Conservation (phyloP, 169 alveolate genomes). For the Plasmodium inui region DNA sequence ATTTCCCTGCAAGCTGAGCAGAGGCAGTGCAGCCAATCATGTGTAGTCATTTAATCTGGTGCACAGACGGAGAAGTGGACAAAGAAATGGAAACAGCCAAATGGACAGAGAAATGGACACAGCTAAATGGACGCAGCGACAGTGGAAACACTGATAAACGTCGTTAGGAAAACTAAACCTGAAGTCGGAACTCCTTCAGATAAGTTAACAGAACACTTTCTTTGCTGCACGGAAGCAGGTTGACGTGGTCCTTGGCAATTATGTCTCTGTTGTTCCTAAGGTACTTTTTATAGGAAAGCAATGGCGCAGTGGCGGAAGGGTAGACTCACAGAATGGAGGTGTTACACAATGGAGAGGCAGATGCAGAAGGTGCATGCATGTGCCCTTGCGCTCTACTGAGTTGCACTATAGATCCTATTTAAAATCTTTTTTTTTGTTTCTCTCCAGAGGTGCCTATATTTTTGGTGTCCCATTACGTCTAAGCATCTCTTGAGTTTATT, state of each 20-base stretch:
- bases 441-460: neutral
- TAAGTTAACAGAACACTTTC: constrained; percentile 29
- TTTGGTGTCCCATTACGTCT: constrained; percentile 40
- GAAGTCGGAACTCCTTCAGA: constrained; percentile 1
- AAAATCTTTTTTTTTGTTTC: neutral
- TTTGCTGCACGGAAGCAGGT: constrained; percentile 29
- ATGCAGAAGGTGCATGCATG: neutral
- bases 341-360: neutral
- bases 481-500: constrained; percentile 67
- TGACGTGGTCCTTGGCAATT: constrained; percentile 18
- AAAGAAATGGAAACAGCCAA: neutral
- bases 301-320: neutral
- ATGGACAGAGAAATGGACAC: neutral
- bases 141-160: neutral
- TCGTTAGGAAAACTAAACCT: neutral
- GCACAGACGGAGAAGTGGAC: neutral
- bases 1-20: constrained; percentile 35
- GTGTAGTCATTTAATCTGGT: neutral
- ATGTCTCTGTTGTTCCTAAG: constrained; percentile 32
- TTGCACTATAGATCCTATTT: neutral
- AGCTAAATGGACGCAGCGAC: neutral
- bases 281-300: constrained; percentile 14
- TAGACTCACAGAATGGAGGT: neutral
- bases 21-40: neutral
- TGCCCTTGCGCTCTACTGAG: neutral